Conservation (phyloP, 139 green algal genomes). For the Tetradesmus lagerheimii region DNA sequence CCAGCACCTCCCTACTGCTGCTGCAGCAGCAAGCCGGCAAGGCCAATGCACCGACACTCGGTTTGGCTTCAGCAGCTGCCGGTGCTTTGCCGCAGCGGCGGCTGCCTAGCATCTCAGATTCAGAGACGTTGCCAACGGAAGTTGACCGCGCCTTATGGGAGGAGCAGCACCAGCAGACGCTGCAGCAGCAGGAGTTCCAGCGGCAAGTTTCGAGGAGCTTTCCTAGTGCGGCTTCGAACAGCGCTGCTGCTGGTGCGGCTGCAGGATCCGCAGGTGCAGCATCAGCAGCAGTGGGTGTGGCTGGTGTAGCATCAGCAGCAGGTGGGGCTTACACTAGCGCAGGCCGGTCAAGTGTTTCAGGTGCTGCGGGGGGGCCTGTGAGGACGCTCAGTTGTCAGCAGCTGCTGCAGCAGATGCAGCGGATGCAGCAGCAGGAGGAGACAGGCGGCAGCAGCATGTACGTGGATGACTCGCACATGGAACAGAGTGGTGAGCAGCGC, state of each 20-base stretch:
- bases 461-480: background rate
- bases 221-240: background rate
- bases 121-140: background rate
- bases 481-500: background rate
- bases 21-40: background rate
- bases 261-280: background rate
- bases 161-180: background rate
- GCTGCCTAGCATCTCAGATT: conserved; percentile 6
- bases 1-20: background rate
- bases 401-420: background rate
- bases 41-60: no score
- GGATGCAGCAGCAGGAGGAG: background rate
- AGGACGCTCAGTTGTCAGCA: no score
- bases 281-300: no score
- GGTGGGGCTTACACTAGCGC: no score
- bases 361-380: background rate
- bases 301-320: no score
- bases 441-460: background rate
- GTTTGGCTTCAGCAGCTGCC: no score
- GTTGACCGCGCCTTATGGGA: background rate
- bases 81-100: no score
- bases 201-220: background rate
- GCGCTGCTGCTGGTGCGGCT: background rate
- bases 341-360: no score
- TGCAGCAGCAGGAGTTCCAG: conserved; percentile 13